These are phyloP conservation scores for Calonectria hawksworthii DNA, from an alignment of 2,329 filamentous ascomycete species.

Conservation along the genomic window DNA sequence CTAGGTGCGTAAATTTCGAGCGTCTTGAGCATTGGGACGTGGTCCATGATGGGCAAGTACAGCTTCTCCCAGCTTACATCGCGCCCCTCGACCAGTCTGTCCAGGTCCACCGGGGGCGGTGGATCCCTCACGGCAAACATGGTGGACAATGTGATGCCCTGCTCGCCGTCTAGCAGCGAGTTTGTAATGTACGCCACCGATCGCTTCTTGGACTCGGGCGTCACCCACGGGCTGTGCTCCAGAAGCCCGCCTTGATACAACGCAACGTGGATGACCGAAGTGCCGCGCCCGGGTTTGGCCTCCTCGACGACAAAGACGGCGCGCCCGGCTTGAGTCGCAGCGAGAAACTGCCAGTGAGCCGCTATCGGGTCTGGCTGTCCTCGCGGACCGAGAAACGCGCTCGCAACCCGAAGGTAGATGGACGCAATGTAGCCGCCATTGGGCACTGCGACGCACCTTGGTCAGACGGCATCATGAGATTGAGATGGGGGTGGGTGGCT, in stretches of 20 bases:
- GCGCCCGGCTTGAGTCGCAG: slow-evolving; percentile 53
- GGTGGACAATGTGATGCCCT: slow-evolving; percentile 48
- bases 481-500: not conserved
- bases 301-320: slow-evolving; percentile 57
- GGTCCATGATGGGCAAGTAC: slow-evolving; percentile 36
- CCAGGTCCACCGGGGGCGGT: slow-evolving; percentile 38
- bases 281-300: slow-evolving; percentile 56
- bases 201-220: slow-evolving; percentile 47
- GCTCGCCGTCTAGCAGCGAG: slow-evolving; percentile 41
- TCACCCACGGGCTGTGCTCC: slow-evolving; percentile 52
- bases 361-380: slow-evolving; percentile 56
- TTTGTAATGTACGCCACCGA: slow-evolving; percentile 58
- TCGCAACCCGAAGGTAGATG: slow-evolving; percentile 54
- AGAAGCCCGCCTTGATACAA: slow-evolving; percentile 57
- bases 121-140: slow-evolving; percentile 39
- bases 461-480: not conserved
- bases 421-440: slow-evolving; percentile 63
- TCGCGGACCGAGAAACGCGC: slow-evolving; percentile 49
- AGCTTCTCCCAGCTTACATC: slow-evolving; percentile 39
- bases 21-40: slow-evolving; percentile 42
- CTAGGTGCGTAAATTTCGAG: slow-evolving; percentile 50
- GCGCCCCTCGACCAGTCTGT: not conserved
- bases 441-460: slow-evolving; percentile 51
- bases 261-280: slow-evolving; percentile 58
- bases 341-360: slow-evolving; percentile 58